These are phyloP conservation scores for Fusarium beomiforme DNA, from an alignment of 2,329 filamentous ascomycete genomes.

Conservation along the genomic window DNA sequence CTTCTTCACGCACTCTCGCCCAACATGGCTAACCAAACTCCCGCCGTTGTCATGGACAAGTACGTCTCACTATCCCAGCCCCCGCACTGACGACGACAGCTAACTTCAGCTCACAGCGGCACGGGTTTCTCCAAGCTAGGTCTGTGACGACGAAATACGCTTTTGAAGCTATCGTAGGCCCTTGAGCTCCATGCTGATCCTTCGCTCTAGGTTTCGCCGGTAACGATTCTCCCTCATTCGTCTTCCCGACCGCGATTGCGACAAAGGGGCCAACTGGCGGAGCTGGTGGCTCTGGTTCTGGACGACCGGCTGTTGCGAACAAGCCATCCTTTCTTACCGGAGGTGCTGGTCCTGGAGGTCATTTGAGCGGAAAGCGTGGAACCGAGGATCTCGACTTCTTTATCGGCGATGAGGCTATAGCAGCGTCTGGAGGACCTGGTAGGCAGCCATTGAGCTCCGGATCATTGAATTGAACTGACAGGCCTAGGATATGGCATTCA, in stretches of 20 bases:
- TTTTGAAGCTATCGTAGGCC: slow-evolving; percentile 8
- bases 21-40: slow-evolving; percentile 94
- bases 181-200: slow-evolving; percentile 39
- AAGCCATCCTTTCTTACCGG: slow-evolving; percentile 96
- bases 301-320: slow-evolving; percentile 88
- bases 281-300: slow-evolving; percentile 80
- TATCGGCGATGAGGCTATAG: slow-evolving; percentile 95
- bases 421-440: slow-evolving; percentile 85
- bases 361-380: slow-evolving; percentile 90
- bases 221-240: slow-evolving; percentile 98
- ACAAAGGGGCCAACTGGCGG: slow-evolving; percentile 83
- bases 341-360: slow-evolving; percentile 82
- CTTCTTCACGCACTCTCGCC: slow-evolving; percentile 34
- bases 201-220: slow-evolving; percentile 84
- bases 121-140: slow-evolving; percentile 99
- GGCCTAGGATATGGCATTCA: slow-evolving; percentile 86
- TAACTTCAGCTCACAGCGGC: slow-evolving; percentile 72
- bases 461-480: slow-evolving; percentile 34
- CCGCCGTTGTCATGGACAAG: slow-evolving; percentile 99
- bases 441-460: slow-evolving; percentile 41
- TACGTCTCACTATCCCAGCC: slow-evolving; percentile 66
- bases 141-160: slow-evolving; percentile 56
- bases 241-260: slow-evolving; percentile 98
- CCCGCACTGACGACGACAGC: slow-evolving; percentile 41
- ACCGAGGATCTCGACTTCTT: slow-evolving; percentile 99